A percentile compares a stretch with the other conserved stretches of the same genome.
phyloP scores from a whole-genome alignment of 768 basidiomycete species.

The Pleurotus eryngii region DNA sequence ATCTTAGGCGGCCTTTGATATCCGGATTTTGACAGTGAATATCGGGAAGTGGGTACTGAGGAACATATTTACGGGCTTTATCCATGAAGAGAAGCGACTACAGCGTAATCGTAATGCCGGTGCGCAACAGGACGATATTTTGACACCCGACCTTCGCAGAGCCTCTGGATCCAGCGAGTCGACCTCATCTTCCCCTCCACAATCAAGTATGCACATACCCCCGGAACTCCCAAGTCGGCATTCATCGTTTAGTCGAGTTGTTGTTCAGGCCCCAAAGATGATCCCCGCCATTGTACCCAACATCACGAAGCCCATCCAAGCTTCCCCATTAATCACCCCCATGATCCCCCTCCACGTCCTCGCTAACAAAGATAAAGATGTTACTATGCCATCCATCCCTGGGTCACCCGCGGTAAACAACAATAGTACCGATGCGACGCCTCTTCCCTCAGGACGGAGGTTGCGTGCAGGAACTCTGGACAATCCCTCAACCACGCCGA shows the following conservation, averaged over 20 bases:
- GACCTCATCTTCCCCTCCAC: conserved; percentile 1
- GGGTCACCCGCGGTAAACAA: conserved; percentile 33
- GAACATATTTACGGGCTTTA: conserved; percentile 80
- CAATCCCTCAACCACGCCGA: conserved; percentile 16
- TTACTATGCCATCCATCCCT: conserved; percentile 33
- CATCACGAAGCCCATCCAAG: conserved; percentile 36
- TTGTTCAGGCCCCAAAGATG: conserved; percentile 65
- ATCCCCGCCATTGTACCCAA: conserved; percentile 59
- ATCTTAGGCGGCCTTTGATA: conserved; percentile 6
- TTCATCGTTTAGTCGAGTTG: conserved; percentile 28
- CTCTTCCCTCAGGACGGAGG: conserved; percentile 30
- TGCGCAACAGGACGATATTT: conserved; percentile 11
- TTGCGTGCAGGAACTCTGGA: conserved; percentile 45
- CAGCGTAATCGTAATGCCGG: conserved; percentile 28
- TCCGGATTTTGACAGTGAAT: conserved; percentile 55
- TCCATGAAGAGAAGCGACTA: conserved; percentile 61
- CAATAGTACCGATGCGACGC: conserved; percentile 25
- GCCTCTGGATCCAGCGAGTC: neutral
- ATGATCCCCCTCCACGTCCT: conserved; percentile 46
- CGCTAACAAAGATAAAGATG: conserved; percentile 21
- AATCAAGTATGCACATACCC: neutral
- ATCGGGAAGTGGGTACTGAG: conserved; percentile 88
- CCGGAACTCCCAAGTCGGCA: conserved; percentile 1
- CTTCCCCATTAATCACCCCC: conserved; percentile 58
- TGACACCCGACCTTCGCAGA: conserved; percentile 18